Conservation (phyloP, 75 land plant species). For the Sequoiadendron giganteum region DNA sequence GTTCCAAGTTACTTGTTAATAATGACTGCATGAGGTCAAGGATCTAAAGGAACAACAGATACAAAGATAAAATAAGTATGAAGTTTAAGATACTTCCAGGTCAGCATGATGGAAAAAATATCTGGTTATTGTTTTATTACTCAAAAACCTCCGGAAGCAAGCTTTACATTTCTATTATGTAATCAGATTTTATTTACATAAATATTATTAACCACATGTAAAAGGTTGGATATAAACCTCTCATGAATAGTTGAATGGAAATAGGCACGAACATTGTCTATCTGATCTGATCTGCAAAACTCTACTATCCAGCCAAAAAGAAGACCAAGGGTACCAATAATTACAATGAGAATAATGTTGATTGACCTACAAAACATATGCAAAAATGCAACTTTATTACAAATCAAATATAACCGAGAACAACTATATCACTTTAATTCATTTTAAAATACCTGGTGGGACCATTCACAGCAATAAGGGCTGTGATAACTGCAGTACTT, state of each 20-base stretch:
- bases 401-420: conserved; percentile 1
- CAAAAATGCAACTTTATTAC: background rate
- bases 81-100: background rate
- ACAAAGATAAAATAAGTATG: background rate
- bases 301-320: conserved; percentile 72
- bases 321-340: conserved; percentile 57
- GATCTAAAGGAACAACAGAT: background rate
- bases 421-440: background rate
- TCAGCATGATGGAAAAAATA: background rate
- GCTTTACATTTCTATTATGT: background rate
- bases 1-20: background rate
- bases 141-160: background rate
- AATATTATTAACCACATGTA: background rate
- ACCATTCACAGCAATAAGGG: conserved; percentile 72
- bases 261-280: conserved; percentile 8
- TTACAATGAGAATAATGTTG: conserved; percentile 56
- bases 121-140: background rate
- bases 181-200: background rate
- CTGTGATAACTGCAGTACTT: conserved; percentile 65
- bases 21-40: background rate
- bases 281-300: conserved; percentile 30
- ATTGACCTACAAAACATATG: conserved; percentile 43
- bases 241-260: conserved; percentile 1
- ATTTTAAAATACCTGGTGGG: conserved; percentile 64
- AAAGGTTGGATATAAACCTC: conserved; percentile 1